phyloP scores from a whole-genome alignment of 257 asterid species.

The Ilex asprella region DNA sequence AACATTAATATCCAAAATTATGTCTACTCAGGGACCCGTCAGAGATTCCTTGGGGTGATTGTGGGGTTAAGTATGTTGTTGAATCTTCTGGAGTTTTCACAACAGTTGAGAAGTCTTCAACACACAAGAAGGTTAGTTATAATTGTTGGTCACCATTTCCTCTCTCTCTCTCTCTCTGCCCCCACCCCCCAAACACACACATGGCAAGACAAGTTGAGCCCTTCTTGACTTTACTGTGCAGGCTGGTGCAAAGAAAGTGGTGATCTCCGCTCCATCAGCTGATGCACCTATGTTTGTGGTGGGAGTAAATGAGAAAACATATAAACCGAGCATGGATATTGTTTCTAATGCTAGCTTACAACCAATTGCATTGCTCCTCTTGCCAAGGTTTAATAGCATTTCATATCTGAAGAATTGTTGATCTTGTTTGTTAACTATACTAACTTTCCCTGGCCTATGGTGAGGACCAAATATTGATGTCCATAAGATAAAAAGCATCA shows the following conservation, averaged over 20 bases:
- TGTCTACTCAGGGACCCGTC: slow-evolving; percentile 60
- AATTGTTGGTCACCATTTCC: background rate
- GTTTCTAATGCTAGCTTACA: slow-evolving; percentile 98
- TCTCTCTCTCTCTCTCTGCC: background rate
- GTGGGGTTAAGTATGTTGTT: slow-evolving; percentile 82
- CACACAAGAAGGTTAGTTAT: slow-evolving; percentile 68
- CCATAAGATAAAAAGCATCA: too few species aligned
- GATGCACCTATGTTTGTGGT: slow-evolving; percentile 99
- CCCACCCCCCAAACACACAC: too few species aligned
- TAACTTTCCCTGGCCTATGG: too few species aligned
- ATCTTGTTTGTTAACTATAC: background rate
- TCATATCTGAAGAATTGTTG: background rate
- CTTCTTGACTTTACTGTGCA: slow-evolving; percentile 23
- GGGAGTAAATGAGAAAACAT: slow-evolving; percentile 84
- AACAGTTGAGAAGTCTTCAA: slow-evolving; percentile 73
- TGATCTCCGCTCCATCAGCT: slow-evolving; percentile 97
- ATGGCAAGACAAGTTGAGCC: background rate
- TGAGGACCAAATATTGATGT: too few species aligned
- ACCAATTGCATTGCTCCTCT: slow-evolving; percentile 99
- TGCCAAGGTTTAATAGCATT: slow-evolving; percentile 66
- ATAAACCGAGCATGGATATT: slow-evolving; percentile 87
- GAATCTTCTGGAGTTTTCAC: slow-evolving; percentile 96
- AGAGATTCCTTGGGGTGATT: slow-evolving; percentile 95
- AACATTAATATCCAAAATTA: background rate
- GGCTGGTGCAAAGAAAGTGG: slow-evolving; percentile 98